Evolutionary conservation across 176 grass and related monocot species (phyloP), one percentile per base, ranked within the genome.

Genomic region (Rhipidocladum racemiflorum): DNA sequence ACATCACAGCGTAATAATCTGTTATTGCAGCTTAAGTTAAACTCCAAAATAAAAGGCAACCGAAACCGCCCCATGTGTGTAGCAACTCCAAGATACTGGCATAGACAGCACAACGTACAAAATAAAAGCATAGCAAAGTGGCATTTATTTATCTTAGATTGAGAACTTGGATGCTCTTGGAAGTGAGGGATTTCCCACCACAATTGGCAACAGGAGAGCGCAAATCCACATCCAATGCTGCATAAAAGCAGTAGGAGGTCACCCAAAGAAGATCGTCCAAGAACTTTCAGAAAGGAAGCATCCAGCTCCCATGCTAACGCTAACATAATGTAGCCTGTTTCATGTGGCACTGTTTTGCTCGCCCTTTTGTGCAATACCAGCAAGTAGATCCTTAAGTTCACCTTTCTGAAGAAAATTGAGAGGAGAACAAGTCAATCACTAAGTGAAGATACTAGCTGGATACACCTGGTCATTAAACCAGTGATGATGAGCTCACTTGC

Each of bases 301-400:
- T 21, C 70, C 61, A 75, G 21, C 24, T 68, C 23, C 32, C 48
- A 56, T 24, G 70, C 59, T 75, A 51, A n/a, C 6, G 51, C 65
- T 40, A 54, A 44, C 28, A 78, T 72, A 73, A 49, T 84, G 25
- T 42, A 27, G 38, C 36, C 25, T 85, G 68, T 55, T 78, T 88
- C 67, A 82, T 83, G 73, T 83, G 5, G 83, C 51, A 44, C 62
- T 38, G 14, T 68, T 55, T 44, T 92, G 74, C 27, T 80, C 74
- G 12, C 66, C 21, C 70, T 87, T 89, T 30, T 78, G 66, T 28
- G 70, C 56, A 59, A 88, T 54, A 57, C 90, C 92, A 2, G 50
- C 36, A 12, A 99, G 85, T 65, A 99, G 36, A 66, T 90, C 89
- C 84, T 89, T 91, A 38, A 99, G 93, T 38, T 99, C 93, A 61